Evolutionary conservation across 2,329 filamentous ascomycete genomes (phyloP).

Genomic region (Colletotrichum tamarilloi): DNA sequence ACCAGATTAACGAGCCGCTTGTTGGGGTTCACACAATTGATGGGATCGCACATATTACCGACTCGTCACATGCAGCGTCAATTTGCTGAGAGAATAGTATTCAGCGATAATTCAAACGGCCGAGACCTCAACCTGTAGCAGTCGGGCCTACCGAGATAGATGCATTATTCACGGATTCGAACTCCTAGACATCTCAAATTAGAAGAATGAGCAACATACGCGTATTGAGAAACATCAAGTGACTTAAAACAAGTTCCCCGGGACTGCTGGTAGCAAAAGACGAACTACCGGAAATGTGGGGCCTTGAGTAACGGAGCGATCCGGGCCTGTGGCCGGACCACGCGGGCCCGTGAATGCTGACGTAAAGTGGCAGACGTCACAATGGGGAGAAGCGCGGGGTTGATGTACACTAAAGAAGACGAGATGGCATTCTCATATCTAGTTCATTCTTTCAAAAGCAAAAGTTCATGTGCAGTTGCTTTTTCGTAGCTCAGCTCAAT

Average conservation of each 20-base stretch:
- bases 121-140: neutral
- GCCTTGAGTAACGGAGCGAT: neutral
- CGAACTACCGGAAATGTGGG: neutral
- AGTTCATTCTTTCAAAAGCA: neutral
- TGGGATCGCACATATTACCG: neutral
- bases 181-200: neutral
- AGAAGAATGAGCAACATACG: neutral
- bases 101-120: neutral
- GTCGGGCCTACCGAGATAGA: neutral
- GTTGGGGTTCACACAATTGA: too few species aligned
- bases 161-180: neutral
- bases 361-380: neutral
- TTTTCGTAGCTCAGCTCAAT: neutral
- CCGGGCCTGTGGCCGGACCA: neutral
- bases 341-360: neutral
- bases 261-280: neutral
- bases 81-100: neutral
- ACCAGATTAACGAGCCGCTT: too few species aligned
- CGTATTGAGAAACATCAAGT: neutral
- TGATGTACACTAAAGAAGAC: neutral
- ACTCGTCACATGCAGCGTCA: neutral
- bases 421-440: neutral
- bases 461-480: neutral
- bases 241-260: neutral
- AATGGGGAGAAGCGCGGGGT: neutral